Conservation (phyloP, 108 stramenopile genomes). For the Parietichytrium sp. region DNA sequence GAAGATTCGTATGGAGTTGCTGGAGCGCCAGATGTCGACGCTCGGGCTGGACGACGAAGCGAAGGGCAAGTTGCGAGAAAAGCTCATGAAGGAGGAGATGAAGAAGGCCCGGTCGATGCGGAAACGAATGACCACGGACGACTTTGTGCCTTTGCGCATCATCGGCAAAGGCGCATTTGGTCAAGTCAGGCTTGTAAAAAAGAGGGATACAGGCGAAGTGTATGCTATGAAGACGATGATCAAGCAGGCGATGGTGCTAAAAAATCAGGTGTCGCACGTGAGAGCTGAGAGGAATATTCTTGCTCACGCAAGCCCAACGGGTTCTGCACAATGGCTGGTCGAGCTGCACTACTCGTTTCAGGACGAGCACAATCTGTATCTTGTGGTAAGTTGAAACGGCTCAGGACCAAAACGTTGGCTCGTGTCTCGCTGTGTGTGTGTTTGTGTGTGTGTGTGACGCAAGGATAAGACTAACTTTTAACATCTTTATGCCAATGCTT, state of each 20-base stretch:
- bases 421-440: no score
- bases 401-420: no score
- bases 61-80: not conserved
- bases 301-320: conserved; percentile 63
- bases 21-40: not conserved
- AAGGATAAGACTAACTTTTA: no score
- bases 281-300: conserved; percentile 95
- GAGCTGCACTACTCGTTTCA: conserved; percentile 91
- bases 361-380: conserved; percentile 83
- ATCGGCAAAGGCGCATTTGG: conserved; percentile 95
- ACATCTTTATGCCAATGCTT: conserved; percentile 63
- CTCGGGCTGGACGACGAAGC: not conserved
- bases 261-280: conserved; percentile 99
- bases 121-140: conserved; percentile 49
- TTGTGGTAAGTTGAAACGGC: no score
- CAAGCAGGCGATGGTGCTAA: conserved; percentile 99
- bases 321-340: conserved; percentile 89
- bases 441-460: no score
- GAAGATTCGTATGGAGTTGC: not conserved
- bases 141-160: conserved; percentile 85
- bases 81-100: conserved; percentile 20
- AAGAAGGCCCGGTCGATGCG: conserved; percentile 33
- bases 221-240: conserved; percentile 98
- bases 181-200: conserved; percentile 51
- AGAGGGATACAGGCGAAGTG: conserved; percentile 64